phyloP scores from a whole-genome alignment of 1,284 basidiomycete species.

The Malassezia furfur region DNA sequence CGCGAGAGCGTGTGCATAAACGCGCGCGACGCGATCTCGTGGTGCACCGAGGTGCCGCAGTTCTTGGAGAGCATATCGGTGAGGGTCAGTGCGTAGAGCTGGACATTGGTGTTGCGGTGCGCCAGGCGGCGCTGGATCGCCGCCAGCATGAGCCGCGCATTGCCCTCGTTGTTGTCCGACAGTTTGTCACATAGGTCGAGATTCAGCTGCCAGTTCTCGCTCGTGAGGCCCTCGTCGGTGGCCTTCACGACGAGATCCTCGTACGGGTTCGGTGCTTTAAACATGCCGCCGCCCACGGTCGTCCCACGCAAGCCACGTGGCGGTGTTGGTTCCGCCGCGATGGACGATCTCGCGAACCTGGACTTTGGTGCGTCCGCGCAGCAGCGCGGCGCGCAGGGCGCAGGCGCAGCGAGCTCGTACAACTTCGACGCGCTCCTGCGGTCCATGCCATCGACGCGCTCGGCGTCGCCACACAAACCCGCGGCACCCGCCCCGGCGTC shows the following conservation, averaged over 20 bases:
- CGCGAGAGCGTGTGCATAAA: constrained; percentile 82
- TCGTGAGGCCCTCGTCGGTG: constrained; percentile 85
- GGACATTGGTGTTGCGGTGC: constrained; percentile 92
- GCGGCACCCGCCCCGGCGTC: neutral
- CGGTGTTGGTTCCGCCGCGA: constrained; percentile 14
- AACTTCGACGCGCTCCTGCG: constrained; percentile 29
- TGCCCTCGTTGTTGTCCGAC: constrained; percentile 62
- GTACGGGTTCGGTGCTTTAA: constrained; percentile 62
- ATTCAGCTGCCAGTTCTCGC: constrained; percentile 92
- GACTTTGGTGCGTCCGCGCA: constrained; percentile 26
- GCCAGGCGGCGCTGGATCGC: constrained; percentile 79
- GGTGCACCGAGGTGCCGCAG: constrained; percentile 67
- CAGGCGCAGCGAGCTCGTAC: constrained; percentile 11
- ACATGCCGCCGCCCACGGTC: constrained; percentile 21
- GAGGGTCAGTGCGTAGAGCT: constrained; percentile 72
- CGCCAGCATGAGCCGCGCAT: constrained; percentile 74
- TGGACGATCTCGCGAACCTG: constrained; percentile 45
- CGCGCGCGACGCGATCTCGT: constrained; percentile 76
- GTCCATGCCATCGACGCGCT: constrained; percentile 16
- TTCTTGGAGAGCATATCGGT: constrained; percentile 63
- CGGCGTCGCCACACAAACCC: constrained; percentile 3
- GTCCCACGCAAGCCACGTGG: neutral
- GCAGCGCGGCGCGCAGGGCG: constrained; percentile 6
- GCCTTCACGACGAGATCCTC: constrained; percentile 90
- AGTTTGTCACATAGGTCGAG: constrained; percentile 95